These are phyloP conservation scores for Margaritispora aquatica DNA, from an alignment of 495 filamentous ascomycete species.

Conservation along the genomic window DNA sequence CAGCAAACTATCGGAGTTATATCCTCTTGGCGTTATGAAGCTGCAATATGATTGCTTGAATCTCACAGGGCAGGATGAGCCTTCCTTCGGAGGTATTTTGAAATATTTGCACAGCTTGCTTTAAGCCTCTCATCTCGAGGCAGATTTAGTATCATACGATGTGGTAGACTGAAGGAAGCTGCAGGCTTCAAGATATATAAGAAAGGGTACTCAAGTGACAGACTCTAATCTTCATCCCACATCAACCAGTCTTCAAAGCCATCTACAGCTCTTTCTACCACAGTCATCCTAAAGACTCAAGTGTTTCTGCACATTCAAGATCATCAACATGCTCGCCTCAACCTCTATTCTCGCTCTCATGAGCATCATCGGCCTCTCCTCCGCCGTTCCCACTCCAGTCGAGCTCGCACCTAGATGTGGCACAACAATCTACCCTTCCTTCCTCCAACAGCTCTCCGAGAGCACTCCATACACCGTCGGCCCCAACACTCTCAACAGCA, in stretches of 20 bases:
- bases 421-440: constrained; percentile 9
- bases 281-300: constrained; percentile 1
- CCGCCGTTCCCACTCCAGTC: constrained; percentile 14
- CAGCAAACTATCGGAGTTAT: not conserved
- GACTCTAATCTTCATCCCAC: not conserved
- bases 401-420: constrained; percentile 23
- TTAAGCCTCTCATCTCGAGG: not conserved
- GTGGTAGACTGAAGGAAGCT: not conserved
- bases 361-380: constrained; percentile 12
- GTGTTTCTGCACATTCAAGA: not conserved
- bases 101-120: not conserved
- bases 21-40: not conserved
- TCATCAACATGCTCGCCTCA: constrained; percentile 3
- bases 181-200: not conserved
- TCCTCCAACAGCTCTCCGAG: constrained; percentile 16
- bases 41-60: not conserved
- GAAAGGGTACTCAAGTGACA: not conserved
- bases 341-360: constrained; percentile 8
- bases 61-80: not conserved
- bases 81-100: not conserved
- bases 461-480: not conserved
- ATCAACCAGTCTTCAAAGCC: not conserved
- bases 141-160: not conserved
- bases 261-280: not conserved
- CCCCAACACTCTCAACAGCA: constrained; percentile 6